Conservation (phyloP, 2,329 filamentous ascomycete species). For the Sporothrix dimorphospora region DNA sequence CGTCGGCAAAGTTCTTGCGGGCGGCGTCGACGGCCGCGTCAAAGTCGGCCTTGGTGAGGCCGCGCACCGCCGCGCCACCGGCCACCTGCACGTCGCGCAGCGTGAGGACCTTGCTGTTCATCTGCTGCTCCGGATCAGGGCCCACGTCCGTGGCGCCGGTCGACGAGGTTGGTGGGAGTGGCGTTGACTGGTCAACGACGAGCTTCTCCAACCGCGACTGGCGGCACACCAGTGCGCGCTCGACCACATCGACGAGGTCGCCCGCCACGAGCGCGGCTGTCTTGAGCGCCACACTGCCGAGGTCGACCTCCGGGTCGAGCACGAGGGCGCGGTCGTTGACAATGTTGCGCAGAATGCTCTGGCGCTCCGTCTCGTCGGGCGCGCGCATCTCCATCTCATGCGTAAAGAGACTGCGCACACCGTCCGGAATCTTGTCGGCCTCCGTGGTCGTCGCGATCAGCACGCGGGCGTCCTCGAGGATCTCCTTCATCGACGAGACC, state of each 20-base stretch:
- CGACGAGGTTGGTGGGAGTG: not conserved
- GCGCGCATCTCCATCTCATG: constrained; percentile 94
- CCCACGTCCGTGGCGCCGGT: not conserved
- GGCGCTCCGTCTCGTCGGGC: constrained; percentile 88
- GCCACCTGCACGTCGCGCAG: constrained; percentile 85
- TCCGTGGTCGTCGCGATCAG: constrained; percentile 94
- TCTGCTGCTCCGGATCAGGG: constrained; percentile 26
- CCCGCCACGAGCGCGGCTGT: constrained; percentile 94
- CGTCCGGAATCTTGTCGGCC: constrained; percentile 90
- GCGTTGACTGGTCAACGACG: constrained; percentile 45
- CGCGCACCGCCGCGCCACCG: constrained; percentile 77
- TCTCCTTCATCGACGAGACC: constrained; percentile 79
- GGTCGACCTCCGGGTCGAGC: constrained; percentile 81
- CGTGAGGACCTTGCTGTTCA: constrained; percentile 51
- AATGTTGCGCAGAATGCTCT: constrained; percentile 80
- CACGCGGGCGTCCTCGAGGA: constrained; percentile 77
- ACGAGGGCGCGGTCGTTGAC: constrained; percentile 74
- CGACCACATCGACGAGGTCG: constrained; percentile 91
- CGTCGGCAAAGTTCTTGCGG: constrained; percentile 95
- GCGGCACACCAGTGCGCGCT: constrained; percentile 80
- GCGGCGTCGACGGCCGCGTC: constrained; percentile 93
- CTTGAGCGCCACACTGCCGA: constrained; percentile 85
- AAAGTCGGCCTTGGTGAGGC: constrained; percentile 81
- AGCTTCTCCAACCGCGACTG: constrained; percentile 75
- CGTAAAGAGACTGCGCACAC: constrained; percentile 86